phyloP scores from a whole-genome alignment of 2,329 filamentous ascomycete genomes.

The Fusarium keratoplasticum region DNA sequence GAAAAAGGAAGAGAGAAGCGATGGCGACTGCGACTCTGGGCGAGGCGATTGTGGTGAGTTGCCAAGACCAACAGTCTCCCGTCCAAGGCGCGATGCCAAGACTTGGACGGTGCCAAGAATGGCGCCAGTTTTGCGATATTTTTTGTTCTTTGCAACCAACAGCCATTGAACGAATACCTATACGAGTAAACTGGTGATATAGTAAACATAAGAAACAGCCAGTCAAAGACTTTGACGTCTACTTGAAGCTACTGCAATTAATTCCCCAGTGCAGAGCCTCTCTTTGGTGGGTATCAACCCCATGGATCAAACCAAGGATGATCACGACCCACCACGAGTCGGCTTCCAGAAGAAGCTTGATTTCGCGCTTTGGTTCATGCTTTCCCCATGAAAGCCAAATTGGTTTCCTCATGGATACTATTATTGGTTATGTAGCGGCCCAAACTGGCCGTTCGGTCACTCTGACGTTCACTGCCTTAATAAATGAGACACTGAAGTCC shows the following conservation, averaged over 20 bases:
- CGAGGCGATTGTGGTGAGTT: conserved; percentile 22
- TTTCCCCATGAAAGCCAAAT: background rate
- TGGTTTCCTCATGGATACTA: background rate
- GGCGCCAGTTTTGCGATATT: conserved; percentile 1
- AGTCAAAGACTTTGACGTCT: background rate
- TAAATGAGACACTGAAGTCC: background rate
- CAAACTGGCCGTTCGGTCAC: background rate
- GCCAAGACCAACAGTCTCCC: conserved; percentile 28
- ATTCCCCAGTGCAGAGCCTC: background rate
- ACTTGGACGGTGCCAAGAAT: conserved; percentile 22
- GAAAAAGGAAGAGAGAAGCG: background rate
- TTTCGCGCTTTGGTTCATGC: background rate
- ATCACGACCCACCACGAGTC: background rate
- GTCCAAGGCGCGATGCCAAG: conserved; percentile 33
- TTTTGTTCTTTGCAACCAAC: background rate
- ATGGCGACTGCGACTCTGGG: background rate
- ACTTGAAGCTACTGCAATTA: background rate
- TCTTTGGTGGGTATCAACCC: background rate
- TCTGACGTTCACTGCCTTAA: background rate
- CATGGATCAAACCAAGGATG: background rate
- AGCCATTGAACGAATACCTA: background rate
- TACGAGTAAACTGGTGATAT: background rate
- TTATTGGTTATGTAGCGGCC: background rate
- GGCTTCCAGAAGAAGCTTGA: background rate
- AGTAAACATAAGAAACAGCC: background rate